Evolutionary conservation across 306 rosid species (phyloP).

Genomic region (Castanea crenata): DNA sequence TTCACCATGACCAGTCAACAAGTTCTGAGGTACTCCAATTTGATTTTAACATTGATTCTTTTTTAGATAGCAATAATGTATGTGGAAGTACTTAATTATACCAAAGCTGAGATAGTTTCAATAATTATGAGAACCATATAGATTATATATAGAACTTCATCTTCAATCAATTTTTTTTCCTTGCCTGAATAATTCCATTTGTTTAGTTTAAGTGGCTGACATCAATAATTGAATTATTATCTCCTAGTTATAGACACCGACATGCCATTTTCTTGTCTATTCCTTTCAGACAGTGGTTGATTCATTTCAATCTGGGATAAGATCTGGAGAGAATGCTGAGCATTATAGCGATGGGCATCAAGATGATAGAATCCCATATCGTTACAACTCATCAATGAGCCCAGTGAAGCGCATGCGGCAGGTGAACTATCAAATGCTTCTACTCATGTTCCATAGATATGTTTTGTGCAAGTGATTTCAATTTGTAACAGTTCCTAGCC

Average conservation of each 20-base stretch:
- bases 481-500: slow-evolving; percentile 26
- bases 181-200: slow-evolving; percentile 2
- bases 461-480: slow-evolving; percentile 16
- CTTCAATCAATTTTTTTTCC: not conserved
- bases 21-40: slow-evolving; percentile 53
- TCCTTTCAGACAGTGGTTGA: slow-evolving; percentile 44
- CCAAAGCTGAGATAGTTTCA: not conserved
- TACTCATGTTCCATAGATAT: slow-evolving; percentile 10
- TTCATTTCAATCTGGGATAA: slow-evolving; percentile 37
- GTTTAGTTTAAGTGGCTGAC: slow-evolving; percentile 13
- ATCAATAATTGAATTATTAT: slow-evolving; percentile 11
- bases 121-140: not conserved
- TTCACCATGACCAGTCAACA: slow-evolving; percentile 41
- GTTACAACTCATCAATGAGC: slow-evolving; percentile 47
- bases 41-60: slow-evolving; percentile 1
- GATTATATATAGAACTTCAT: not conserved
- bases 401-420: slow-evolving; percentile 80
- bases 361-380: slow-evolving; percentile 44
- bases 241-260: slow-evolving; percentile 11
- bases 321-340: slow-evolving; percentile 38
- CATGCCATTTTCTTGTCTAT: slow-evolving; percentile 21
- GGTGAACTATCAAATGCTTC: slow-evolving; percentile 49
- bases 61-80: not conserved
- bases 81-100: not conserved
- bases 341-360: slow-evolving; percentile 39